Percentiles rank a stretch among this genome's conserved stretches.
These are phyloP conservation scores for Amphicarpaea edgeworthii DNA, from an alignment of 306 rosid genomes.

Conservation along the genomic window DNA sequence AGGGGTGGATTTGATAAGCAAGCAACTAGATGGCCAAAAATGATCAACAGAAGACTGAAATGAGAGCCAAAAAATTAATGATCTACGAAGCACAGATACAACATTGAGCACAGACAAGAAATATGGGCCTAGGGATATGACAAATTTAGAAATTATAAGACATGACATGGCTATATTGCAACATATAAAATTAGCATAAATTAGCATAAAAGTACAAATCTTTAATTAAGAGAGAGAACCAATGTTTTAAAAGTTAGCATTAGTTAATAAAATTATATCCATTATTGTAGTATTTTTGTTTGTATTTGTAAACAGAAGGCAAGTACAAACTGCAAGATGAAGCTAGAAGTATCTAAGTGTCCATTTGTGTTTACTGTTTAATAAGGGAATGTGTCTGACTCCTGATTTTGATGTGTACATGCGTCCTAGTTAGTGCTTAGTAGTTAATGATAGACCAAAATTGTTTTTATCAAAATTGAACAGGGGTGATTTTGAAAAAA, in stretches of 20 bases:
- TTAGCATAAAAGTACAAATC: constrained; percentile 7
- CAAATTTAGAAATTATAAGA: not conserved
- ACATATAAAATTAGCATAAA: not conserved
- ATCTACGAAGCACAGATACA: not conserved
- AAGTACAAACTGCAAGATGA: not conserved
- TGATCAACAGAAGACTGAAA: no score
- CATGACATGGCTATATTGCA: not conserved
- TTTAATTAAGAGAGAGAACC: not conserved
- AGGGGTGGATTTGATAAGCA: not conserved
- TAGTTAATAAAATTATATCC: not conserved
- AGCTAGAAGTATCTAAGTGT: not conserved
- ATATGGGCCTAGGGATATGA: not conserved
- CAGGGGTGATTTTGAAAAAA: constrained; percentile 10
- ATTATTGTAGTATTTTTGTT: no score
- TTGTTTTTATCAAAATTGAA: not conserved
- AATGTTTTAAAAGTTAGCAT: constrained; percentile 1
- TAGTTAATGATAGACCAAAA: not conserved
- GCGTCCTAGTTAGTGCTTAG: no score
- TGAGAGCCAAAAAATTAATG: no score
- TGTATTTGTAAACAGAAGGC: not conserved
- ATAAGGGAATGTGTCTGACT: not conserved
- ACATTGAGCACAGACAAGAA: not conserved
- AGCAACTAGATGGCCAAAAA: not conserved
- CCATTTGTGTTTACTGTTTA: not conserved
- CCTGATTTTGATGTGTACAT: not conserved